phyloP scores from a whole-genome alignment of 1,284 basidiomycete species.

The Volvariella volvacea region DNA sequence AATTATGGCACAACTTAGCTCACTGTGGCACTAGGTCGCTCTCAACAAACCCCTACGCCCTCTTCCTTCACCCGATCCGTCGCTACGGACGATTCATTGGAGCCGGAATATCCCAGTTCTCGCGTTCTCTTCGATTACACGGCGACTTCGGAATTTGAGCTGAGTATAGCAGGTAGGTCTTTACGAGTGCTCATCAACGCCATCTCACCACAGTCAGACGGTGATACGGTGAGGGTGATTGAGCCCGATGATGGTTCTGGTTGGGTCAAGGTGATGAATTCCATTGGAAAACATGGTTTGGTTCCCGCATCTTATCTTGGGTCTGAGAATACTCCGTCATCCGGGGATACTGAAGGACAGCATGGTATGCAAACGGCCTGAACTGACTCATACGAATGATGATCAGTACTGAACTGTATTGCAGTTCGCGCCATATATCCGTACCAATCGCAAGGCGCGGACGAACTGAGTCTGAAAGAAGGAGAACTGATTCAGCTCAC shows the following conservation, averaged over 20 bases:
- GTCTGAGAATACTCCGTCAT: conserved; percentile 13
- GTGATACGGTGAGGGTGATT: conserved; percentile 48
- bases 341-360: not conserved
- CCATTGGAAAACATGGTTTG: conserved; percentile 54
- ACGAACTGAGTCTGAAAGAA: conserved; percentile 61
- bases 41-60: conserved; percentile 29
- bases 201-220: conserved; percentile 37
- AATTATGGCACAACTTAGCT: no score
- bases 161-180: conserved; percentile 50
- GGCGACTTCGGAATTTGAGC: conserved; percentile 70
- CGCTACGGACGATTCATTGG: conserved; percentile 25
- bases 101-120: conserved; percentile 39
- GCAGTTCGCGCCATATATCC: conserved; percentile 67
- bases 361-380: not conserved
- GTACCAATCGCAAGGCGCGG: conserved; percentile 59
- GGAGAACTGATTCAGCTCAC: conserved; percentile 61
- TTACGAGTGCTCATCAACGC: not conserved
- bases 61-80: conserved; percentile 47
- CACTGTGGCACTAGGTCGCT: no score
- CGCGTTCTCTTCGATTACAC: conserved; percentile 65
- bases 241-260: conserved; percentile 79
- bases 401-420: not conserved
- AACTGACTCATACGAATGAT: not conserved
- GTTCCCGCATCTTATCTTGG: conserved; percentile 76
- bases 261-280: conserved; percentile 73